These are phyloP conservation scores for Bjerkandera adusta DNA, from an alignment of 1,284 basidiomycete species.

Conservation along the genomic window DNA sequence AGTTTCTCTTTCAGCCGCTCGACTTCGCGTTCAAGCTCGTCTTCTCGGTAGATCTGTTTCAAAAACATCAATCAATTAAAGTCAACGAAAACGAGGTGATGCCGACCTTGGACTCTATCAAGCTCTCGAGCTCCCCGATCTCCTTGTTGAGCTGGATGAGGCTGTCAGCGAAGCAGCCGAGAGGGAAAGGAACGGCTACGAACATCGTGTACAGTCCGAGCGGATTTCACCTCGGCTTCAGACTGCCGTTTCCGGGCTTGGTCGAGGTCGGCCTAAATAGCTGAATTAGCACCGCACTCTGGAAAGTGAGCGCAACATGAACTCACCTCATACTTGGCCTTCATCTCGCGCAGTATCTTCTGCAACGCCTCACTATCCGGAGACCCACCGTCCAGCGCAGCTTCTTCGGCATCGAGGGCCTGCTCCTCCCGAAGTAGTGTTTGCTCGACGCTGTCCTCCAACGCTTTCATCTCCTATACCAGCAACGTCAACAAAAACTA, in stretches of 20 bases:
- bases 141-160: slow-evolving; percentile 77
- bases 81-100: background rate
- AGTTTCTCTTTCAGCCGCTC: slow-evolving; percentile 73
- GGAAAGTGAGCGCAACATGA: background rate
- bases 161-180: background rate
- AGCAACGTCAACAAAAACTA: background rate
- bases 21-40: slow-evolving; percentile 87
- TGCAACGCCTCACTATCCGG: slow-evolving; percentile 37
- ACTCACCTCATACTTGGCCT: slow-evolving; percentile 52
- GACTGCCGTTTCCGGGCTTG: slow-evolving; percentile 65
- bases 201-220: slow-evolving; percentile 70
- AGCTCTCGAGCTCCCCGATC: slow-evolving; percentile 83
- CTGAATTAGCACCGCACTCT: background rate
- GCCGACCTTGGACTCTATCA: slow-evolving; percentile 84
- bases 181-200: slow-evolving; percentile 21
- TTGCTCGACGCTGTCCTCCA: slow-evolving; percentile 77
- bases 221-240: slow-evolving; percentile 72
- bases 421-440: slow-evolving; percentile 52
- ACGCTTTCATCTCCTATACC: slow-evolving; percentile 62
- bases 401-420: slow-evolving; percentile 34
- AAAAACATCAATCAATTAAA: background rate
- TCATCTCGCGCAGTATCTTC: slow-evolving; percentile 47
- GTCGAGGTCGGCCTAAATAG: slow-evolving; percentile 57
- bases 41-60: slow-evolving; percentile 85
- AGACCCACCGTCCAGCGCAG: slow-evolving; percentile 23